Evolutionary conservation across 2,329 filamentous ascomycete species (phyloP), one percentile per base, ranked within the genome.

Genomic region (Fusarium sp.): DNA sequence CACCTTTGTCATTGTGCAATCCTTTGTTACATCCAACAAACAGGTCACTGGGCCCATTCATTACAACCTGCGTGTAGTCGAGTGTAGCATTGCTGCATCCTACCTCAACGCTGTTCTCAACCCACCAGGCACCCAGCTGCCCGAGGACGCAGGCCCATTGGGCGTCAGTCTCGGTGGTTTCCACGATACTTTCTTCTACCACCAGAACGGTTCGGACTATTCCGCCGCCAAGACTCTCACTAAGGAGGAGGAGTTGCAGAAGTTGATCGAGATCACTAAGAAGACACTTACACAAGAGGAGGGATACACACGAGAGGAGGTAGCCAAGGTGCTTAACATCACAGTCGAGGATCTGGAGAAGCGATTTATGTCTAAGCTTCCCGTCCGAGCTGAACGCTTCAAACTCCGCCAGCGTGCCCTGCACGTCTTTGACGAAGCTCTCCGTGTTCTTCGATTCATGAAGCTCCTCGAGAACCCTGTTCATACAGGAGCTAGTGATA

Each of bases 1-100:
- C 56, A 94, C 90, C 72, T 98, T 99, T 80, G 86, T 99, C 69
- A 94, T 98, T 71, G 95, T 95, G 9, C 96, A 99, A 79, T 97
- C 92, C 63, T 97, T 97, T 78, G 92, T 99, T 64, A 91, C 92
- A 17, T 93, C 95, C 7, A 95, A 98, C 84, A 99, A 99, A 83
- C 93, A 96, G 76, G 92, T 95, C 66, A 97, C 95, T 2, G 96
- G 92, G 0, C 95, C 95, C 1, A 91, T 97, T 68, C 94, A 95
- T 85, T 99, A 98, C 85, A 99, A 99, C 80, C 88, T 99, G 24
- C 92, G 96, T 28, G 96, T 99, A 2, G 96, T 98, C 38, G 96
- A 99, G 81, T 97, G 94, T 82, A 96, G 92, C 55, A 87, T 99
- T 33, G 96, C 96, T 5, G 94, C 96, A 5, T 87, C 87, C 24